phyloP scores from a whole-genome alignment of 2,329 filamentous ascomycete genomes.

The Metarhizium sp. region DNA sequence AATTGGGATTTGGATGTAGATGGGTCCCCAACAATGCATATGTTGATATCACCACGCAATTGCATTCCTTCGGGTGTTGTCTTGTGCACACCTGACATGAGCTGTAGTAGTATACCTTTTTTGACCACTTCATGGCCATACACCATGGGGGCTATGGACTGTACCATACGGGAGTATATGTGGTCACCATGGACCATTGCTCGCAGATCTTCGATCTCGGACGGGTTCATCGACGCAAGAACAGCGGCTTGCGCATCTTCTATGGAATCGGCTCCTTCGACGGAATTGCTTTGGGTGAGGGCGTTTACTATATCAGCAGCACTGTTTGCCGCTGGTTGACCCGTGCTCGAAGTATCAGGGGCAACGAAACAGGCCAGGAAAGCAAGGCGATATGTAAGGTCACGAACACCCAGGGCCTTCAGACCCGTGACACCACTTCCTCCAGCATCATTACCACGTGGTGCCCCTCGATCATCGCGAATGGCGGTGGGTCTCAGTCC shows the following conservation, averaged over 20 bases:
- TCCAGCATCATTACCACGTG: conserved; percentile 69
- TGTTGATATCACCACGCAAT: conserved; percentile 94
- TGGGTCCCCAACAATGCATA: conserved; percentile 94
- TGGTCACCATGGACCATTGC: conserved; percentile 92
- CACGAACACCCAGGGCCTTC: conserved; percentile 86
- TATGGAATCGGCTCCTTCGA: conserved; percentile 61
- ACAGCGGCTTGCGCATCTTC: conserved; percentile 83
- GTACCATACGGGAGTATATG: conserved; percentile 86
- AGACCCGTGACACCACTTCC: conserved; percentile 80
- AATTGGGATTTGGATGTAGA: conserved; percentile 98
- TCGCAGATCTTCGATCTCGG: conserved; percentile 86
- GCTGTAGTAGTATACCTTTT: conserved; percentile 86
- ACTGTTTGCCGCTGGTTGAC: conserved; percentile 53
- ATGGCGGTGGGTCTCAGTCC: conserved; percentile 76
- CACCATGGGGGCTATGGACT: conserved; percentile 92
- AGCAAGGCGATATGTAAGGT: conserved; percentile 91
- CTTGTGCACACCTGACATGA: conserved; percentile 94
- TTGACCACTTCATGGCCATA: conserved; percentile 97
- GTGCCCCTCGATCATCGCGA: conserved; percentile 67
- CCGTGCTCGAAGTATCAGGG: conserved; percentile 73
- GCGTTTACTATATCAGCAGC: conserved; percentile 78
- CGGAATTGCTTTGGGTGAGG: conserved; percentile 52
- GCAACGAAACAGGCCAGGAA: conserved; percentile 96
- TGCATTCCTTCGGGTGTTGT: conserved; percentile 89
- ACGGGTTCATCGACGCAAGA: conserved; percentile 71